Evolutionary conservation across 345 rosid species (phyloP).

Genomic region (Clarkia xantiana): DNA sequence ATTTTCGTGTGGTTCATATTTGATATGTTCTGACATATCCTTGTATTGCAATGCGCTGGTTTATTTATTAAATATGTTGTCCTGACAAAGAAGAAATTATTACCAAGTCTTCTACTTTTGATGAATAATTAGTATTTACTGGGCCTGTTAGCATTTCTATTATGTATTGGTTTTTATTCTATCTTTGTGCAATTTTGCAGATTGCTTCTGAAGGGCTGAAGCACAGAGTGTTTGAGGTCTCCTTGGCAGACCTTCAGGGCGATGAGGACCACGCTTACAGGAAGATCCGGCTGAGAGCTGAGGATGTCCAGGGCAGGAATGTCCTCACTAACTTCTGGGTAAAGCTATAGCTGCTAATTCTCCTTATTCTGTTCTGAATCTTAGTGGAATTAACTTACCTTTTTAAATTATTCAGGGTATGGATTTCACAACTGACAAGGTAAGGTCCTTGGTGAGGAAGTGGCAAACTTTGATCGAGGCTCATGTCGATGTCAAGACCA

Average conservation of each 20-base stretch:
- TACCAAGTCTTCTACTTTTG: too few relatives aligned
- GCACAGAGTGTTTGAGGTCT: slow-evolving; percentile 34
- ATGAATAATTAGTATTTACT: too few relatives aligned
- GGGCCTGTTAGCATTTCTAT: too few relatives aligned
- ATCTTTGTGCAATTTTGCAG: slow-evolving; percentile 6
- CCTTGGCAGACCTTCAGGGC: slow-evolving; percentile 32
- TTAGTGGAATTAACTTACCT: background rate
- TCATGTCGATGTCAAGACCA: slow-evolving; percentile 93
- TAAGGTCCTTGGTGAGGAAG: slow-evolving; percentile 87
- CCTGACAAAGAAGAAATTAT: too few relatives aligned
- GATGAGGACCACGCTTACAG: slow-evolving; percentile 35
- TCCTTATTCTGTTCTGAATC: background rate
- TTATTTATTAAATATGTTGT: too few relatives aligned
- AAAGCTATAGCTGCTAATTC: slow-evolving; percentile 4
- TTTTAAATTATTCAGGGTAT: slow-evolving; percentile 41
- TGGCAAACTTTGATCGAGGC: slow-evolving; percentile 93
- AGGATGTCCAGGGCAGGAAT: slow-evolving; percentile 35
- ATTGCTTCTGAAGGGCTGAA: slow-evolving; percentile 44
- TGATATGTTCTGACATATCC: too few relatives aligned
- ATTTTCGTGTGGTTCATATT: too few relatives aligned
- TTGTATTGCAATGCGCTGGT: too few relatives aligned
- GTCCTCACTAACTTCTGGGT: slow-evolving; percentile 57
- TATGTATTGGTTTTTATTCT: too few relatives aligned
- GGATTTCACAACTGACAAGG: slow-evolving; percentile 84
- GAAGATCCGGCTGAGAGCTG: slow-evolving; percentile 32